Base-by-base conservation (phyloP, 106 monocot species). In the Phalaenopsis equestris region DNA sequence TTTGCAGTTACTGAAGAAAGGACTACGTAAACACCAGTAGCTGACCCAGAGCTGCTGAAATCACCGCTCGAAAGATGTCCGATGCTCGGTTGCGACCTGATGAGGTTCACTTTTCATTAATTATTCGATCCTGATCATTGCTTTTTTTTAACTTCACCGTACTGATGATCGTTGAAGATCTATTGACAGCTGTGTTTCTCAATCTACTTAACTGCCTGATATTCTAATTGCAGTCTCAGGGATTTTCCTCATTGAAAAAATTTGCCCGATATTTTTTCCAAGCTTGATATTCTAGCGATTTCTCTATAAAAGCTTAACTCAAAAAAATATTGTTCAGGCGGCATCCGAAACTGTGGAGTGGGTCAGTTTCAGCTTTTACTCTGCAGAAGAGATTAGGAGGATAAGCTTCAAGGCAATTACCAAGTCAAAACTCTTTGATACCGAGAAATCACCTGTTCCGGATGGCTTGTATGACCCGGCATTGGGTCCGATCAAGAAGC, bases 371-470 rank as follows among this genome's bases (percentile, higher is more conserved):
- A 81, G 85, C 64, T 92, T 90, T 75, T 92, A 92, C 74, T 48
- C 78, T 0, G 3, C 79, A 0, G 90, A 90, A 12, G 92, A 92
- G 30, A 41, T 85, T 4, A 80, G 86, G 41, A 83, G 75, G 67
- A 80, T 92, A 17, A 92, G 92, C 49, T 84, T 92, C 11, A 92
- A 92, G 52, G 77, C 74, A 84, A 88, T 92, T 18, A 86, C 88
- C 11, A 86, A 72, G 17, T 42, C 84, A 4, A 88, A 88, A 49
- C 82, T 90, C 37, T 73, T 90, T 79, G 92, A 92, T 78, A 39
- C 70, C 41, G 90, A 86, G 79, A 70, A 81, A 21, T 16, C 37
- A 36, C 83, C 88, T 36, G 73, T 92, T 49, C 84, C 84, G 9
- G 84, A 80, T 72, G 92, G 92, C 68, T 57, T 92, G 41, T 84